Percentiles rank a stretch among this genome's conserved stretches.
Evolutionary conservation across 148 eudicot species (phyloP).

Genomic region (Rhododendron ovatum): DNA sequence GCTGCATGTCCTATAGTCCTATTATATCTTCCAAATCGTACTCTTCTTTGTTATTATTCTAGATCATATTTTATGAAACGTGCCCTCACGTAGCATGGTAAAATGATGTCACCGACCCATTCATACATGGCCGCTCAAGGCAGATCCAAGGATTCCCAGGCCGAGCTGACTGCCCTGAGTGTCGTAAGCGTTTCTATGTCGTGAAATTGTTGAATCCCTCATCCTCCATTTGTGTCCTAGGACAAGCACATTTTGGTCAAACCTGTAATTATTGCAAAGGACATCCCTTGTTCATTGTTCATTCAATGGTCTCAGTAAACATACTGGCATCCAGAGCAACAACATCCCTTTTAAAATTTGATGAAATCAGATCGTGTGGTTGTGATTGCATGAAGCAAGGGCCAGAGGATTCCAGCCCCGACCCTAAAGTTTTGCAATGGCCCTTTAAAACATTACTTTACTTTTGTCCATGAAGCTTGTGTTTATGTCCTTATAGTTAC

Average conservation of each 20-base stretch:
- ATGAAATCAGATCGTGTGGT: not conserved
- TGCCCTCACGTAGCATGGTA: no score
- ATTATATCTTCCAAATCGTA: no score
- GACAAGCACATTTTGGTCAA: not conserved
- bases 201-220: not conserved
- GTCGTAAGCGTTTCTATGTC: not conserved
- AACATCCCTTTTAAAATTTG: not conserved
- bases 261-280: not conserved
- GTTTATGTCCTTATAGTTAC: not conserved
- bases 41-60: no score
- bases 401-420: not conserved
- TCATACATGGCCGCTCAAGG: not conserved
- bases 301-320: not conserved
- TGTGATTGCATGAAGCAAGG: not conserved
- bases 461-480: not conserved
- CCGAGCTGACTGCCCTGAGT: not conserved
- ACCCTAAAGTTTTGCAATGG: not conserved
- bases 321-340: not conserved
- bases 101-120: not conserved
- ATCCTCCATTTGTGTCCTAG: not conserved
- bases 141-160: not conserved
- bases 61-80: not conserved
- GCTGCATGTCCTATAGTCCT: no score
- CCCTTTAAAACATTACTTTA: not conserved
- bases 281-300: not conserved